Percentiles rank a stretch among this genome's conserved stretches.
Conservation (phyloP, 768 basidiomycete species). For the Tylopilus felleus region DNA sequence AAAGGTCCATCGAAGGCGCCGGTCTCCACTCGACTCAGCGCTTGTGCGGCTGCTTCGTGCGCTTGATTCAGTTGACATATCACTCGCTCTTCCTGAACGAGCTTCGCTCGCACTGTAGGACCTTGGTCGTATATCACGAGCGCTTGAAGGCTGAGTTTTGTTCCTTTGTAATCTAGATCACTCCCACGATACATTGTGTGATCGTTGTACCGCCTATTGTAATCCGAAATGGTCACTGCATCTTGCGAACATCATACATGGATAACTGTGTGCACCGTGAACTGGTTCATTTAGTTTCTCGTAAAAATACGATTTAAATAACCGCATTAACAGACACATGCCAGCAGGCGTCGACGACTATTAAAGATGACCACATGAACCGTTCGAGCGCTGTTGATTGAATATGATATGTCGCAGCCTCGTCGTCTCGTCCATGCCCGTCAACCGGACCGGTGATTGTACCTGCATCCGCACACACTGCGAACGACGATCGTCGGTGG, state of each 20-base stretch:
- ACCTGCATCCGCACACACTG: constrained; percentile 24
- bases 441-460: constrained; percentile 44
- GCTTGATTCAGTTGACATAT: background rate
- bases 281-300: too few relatives aligned
- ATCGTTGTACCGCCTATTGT: too few relatives aligned
- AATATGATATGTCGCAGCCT: constrained; percentile 61
- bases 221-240: background rate
- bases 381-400: constrained; percentile 58
- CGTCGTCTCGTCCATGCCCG: constrained; percentile 52
- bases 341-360: background rate
- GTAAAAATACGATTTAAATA: constrained; percentile 21
- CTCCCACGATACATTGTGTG: background rate
- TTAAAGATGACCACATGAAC: constrained; percentile 52
- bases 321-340: constrained; percentile 12
- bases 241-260: background rate
- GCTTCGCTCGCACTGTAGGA: background rate
- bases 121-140: background rate
- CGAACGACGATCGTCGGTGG: background rate
- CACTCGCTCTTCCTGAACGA: background rate
- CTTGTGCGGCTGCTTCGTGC: background rate
- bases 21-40: background rate
- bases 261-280: too few relatives aligned
- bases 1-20: background rate
- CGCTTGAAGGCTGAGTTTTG: too few relatives aligned
- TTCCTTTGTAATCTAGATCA: background rate